Conservation (phyloP, 139 green algal species). For the Zygnema circumcarinatum region DNA sequence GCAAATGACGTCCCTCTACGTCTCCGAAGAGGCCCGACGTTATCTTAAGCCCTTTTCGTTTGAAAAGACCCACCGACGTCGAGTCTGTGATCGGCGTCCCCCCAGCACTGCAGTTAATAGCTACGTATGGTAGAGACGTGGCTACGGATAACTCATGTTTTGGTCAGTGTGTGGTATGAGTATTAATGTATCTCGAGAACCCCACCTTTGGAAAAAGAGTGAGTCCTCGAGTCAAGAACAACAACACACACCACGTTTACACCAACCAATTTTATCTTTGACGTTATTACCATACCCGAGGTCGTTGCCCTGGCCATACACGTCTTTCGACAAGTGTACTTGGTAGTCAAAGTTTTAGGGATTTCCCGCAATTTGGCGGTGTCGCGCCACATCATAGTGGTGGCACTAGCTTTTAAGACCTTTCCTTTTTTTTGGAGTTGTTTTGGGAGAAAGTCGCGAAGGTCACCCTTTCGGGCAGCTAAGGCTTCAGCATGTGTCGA, state of each 20-base stretch:
- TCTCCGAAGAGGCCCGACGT: no score
- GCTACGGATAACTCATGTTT: slow-evolving; percentile 10
- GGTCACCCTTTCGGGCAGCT: slow-evolving; percentile 61
- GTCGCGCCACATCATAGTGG: slow-evolving; percentile 4
- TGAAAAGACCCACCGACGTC: no score
- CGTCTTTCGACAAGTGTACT: slow-evolving; percentile 14
- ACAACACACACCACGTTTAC: no score
- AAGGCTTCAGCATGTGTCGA: neutral
- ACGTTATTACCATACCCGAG: slow-evolving; percentile 39
- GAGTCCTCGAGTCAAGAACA: no score
- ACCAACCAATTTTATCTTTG: neutral
- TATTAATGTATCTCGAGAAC: no score
- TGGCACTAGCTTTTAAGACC: slow-evolving; percentile 21
- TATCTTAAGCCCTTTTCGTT: no score
- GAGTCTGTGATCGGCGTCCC: no score
- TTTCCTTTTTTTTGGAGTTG: slow-evolving; percentile 22
- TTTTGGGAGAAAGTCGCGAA: slow-evolving; percentile 62
- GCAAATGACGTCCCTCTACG: no score
- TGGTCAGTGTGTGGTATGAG: slow-evolving; percentile 4
- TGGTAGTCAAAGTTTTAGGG: slow-evolving; percentile 16
- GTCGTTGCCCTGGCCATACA: slow-evolving; percentile 14
- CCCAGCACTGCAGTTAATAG: no score
- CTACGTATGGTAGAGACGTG: no score
- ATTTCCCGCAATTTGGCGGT: slow-evolving; percentile 32
- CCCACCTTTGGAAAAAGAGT: no score